Base-by-base conservation (phyloP, 495 filamentous ascomycete genomes). In the Daldinia caldariorum region DNA sequence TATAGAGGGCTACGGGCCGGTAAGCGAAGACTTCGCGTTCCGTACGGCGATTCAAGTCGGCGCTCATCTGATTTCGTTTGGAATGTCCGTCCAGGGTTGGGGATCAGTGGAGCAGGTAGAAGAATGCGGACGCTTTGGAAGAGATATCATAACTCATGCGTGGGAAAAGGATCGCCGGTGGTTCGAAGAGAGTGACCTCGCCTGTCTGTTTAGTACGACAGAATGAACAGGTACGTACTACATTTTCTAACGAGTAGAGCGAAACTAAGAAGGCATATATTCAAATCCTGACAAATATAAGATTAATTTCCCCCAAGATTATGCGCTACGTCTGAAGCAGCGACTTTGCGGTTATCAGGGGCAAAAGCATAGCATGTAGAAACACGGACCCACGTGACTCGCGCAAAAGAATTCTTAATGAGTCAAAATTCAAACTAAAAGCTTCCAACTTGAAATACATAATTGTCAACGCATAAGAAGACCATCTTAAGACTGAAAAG, bases 141-240 rank as follows among this genome's bases (percentile, higher is more conserved):
- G 80, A 67, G 84, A 88, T 18, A 73, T 89, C 6, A 80, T 89
- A 56, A 76, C 84, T 29, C 81, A 80, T 35, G 87, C 79, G 2
- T 89, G 86, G 87, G 69, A 78, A 61, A 83, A 83, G 62, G 82
- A 89, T 60, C 80, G 77, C 18, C 62, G 20, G 2, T 88, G 82
- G 82, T 88, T 89, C 75, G 76, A 81, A 51, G 76, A 70, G 8
- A 71, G 74, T 5, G 72, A 81, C 26, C 74, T 88, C 71, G 77
- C 76, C 5, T 84, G 79, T 70, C 71, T 89, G 39, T 87, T 88
- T 66, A 58, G 62, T 38, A 58, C 57, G 51, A 45, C 63, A 54
- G 67, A 66, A 73, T 71, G 62, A 54, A 31, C 3, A 16, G 6
- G 13, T 20, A 49, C 8, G 10, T 20, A 49, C 12, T 10, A 1